A percentile compares a stretch with the other conserved stretches of the same genome.
Evolutionary conservation across 495 filamentous ascomycete genomes (phyloP).

Genomic region (Tuber brumale): DNA sequence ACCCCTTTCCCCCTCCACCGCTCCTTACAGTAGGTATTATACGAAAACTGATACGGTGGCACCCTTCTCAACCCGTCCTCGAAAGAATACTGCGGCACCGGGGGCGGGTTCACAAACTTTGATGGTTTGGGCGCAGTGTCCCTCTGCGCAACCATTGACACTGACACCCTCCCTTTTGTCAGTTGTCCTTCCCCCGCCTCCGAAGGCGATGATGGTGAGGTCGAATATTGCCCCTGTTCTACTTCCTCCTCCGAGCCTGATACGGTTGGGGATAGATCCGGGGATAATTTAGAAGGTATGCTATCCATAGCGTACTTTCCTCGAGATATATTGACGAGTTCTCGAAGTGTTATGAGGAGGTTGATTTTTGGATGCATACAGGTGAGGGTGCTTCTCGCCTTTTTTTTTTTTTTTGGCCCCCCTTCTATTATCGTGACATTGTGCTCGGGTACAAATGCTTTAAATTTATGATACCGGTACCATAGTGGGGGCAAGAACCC

Average conservation of each 20-base stretch:
- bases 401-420: background rate
- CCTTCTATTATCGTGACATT: background rate
- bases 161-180: slow-evolving; percentile 2
- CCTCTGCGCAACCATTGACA: slow-evolving; percentile 9
- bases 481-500: background rate
- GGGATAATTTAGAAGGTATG: background rate
- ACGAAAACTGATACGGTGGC: slow-evolving; percentile 84
- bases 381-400: background rate
- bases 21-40: slow-evolving; percentile 88
- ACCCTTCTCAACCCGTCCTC: slow-evolving; percentile 75
- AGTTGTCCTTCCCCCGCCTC: background rate
- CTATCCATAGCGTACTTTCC: background rate
- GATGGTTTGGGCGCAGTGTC: slow-evolving; percentile 10
- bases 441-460: background rate
- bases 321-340: background rate
- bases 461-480: no score
- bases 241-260: background rate
- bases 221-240: background rate
- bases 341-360: background rate
- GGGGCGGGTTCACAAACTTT: slow-evolving; percentile 32
- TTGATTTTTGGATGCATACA: slow-evolving; percentile 2
- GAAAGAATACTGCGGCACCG: slow-evolving; percentile 56
- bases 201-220: background rate
- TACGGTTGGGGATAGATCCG: background rate
- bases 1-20: slow-evolving; percentile 71